These are phyloP conservation scores for Claviceps humidiphila DNA, from an alignment of 2,329 filamentous ascomycete genomes.

Conservation along the genomic window DNA sequence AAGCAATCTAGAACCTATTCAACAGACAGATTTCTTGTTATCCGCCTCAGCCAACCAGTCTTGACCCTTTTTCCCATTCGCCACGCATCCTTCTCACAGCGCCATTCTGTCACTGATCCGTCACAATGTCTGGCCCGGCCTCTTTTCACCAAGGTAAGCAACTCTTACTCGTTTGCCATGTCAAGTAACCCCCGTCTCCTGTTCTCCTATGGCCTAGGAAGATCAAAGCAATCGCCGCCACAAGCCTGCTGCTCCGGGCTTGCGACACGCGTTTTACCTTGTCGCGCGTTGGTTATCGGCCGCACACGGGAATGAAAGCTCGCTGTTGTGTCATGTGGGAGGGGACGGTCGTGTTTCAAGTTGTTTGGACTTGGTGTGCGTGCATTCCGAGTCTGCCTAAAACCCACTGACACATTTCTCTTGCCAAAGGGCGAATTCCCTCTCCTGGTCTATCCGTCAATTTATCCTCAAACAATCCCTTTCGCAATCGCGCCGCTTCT, in stretches of 20 bases:
- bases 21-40: background rate
- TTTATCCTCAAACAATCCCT: constrained; percentile 73
- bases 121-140: constrained; percentile 8
- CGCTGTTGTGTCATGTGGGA: constrained; percentile 7
- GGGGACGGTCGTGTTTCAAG: constrained; percentile 13
- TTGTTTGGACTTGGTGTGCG: constrained; percentile 2
- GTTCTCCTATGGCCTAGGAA: background rate
- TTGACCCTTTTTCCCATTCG: background rate
- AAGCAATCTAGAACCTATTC: background rate
- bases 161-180: background rate
- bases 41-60: background rate
- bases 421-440: constrained; percentile 10
- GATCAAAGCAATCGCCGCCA: background rate
- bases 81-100: background rate
- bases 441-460: constrained; percentile 42
- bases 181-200: background rate
- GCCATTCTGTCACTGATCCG: background rate
- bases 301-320: constrained; percentile 1
- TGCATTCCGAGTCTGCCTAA: constrained; percentile 1
- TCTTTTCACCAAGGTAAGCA: constrained; percentile 9
- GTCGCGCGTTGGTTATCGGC: constrained; percentile 2
- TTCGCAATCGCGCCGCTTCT: constrained; percentile 58
- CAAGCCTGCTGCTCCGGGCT: background rate
- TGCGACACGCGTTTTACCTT: background rate
- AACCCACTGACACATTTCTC: constrained; percentile 4